phyloP scores from a whole-genome alignment of 768 basidiomycete species.

The Russula brevipes region DNA sequence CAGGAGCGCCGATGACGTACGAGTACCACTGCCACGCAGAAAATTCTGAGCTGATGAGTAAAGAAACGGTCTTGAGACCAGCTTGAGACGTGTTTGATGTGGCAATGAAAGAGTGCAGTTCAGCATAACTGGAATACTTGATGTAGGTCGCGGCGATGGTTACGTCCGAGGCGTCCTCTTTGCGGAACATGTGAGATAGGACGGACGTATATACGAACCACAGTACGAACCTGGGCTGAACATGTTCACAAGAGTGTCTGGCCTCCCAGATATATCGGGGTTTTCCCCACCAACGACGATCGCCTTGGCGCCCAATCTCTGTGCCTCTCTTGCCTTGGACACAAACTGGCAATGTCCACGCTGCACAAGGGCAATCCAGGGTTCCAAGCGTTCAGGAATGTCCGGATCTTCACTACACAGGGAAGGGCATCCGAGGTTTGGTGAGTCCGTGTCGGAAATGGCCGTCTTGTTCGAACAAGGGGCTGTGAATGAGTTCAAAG shows the following conservation, averaged over 20 bases:
- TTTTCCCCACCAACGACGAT: conserved; percentile 89
- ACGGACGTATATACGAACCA: conserved; percentile 10
- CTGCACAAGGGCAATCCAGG: conserved; percentile 90
- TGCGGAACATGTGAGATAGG: conserved; percentile 13
- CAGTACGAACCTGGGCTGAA: conserved; percentile 71
- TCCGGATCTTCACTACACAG: conserved; percentile 55
- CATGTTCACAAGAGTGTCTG: conserved; percentile 84
- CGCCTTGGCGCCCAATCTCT: conserved; percentile 68
- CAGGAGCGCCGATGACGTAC: conserved; percentile 40
- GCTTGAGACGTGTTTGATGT: conserved; percentile 76
- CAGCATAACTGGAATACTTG: conserved; percentile 72
- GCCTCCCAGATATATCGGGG: conserved; percentile 55
- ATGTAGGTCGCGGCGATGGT: conserved; percentile 84
- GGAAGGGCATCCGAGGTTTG: conserved; percentile 62
- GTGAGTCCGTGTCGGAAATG: conserved; percentile 20
- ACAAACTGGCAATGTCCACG: conserved; percentile 88
- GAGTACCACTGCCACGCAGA: conserved; percentile 92
- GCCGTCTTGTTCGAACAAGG: conserved; percentile 37
- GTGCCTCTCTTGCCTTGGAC: conserved; percentile 59
- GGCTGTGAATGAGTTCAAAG: conserved; percentile 34
- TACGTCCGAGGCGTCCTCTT: conserved; percentile 84
- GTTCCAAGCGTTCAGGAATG: conserved; percentile 55
- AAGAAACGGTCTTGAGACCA: conserved; percentile 66
- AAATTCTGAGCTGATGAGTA: conserved; percentile 73
- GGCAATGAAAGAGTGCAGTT: conserved; percentile 63